Percentiles rank a stretch among this genome's conserved stretches.
phyloP scores from a whole-genome alignment of 2,329 filamentous ascomycete species.

The Peltaster fructicola region DNA sequence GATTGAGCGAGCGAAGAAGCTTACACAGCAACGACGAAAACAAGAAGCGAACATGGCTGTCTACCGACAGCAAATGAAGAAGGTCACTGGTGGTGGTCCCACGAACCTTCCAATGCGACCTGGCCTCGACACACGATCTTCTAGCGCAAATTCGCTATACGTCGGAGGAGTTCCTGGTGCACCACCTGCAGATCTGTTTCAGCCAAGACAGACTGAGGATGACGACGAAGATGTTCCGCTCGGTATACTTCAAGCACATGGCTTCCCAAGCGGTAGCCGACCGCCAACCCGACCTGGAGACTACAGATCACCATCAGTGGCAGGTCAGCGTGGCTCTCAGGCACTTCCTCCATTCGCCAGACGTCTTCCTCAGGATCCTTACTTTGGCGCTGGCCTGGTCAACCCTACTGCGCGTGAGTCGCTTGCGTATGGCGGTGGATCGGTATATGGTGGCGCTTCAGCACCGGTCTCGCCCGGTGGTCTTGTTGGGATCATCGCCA shows the following conservation, averaged over 20 bases:
- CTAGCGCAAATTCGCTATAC: slow-evolving; percentile 11
- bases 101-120: slow-evolving; percentile 34
- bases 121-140: slow-evolving; percentile 34
- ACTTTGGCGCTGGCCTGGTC: slow-evolving; percentile 60
- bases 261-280: slow-evolving; percentile 63
- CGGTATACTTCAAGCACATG: slow-evolving; percentile 72
- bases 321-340: slow-evolving; percentile 34
- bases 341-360: slow-evolving; percentile 70
- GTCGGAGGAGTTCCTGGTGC: slow-evolving; percentile 16
- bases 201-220: slow-evolving; percentile 33
- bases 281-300: slow-evolving; percentile 50
- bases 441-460: slow-evolving; percentile 19
- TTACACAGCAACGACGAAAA: slow-evolving; percentile 62
- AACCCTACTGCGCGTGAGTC: slow-evolving; percentile 58
- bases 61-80: slow-evolving; percentile 93
- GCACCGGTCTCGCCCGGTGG: slow-evolving; percentile 45
- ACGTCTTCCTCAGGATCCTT: slow-evolving; percentile 68
- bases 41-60: slow-evolving; percentile 82
- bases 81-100: slow-evolving; percentile 61
- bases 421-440: slow-evolving; percentile 38
- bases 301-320: no score
- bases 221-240: slow-evolving; percentile 80
- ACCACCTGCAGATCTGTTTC: slow-evolving; percentile 11
- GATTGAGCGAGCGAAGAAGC: slow-evolving; percentile 52
- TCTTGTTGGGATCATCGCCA: slow-evolving; percentile 74